Evolutionary conservation across 2,329 filamentous ascomycete species (phyloP), one percentile per base, ranked within the genome.

Genomic region (Cercospora brassicicola): DNA sequence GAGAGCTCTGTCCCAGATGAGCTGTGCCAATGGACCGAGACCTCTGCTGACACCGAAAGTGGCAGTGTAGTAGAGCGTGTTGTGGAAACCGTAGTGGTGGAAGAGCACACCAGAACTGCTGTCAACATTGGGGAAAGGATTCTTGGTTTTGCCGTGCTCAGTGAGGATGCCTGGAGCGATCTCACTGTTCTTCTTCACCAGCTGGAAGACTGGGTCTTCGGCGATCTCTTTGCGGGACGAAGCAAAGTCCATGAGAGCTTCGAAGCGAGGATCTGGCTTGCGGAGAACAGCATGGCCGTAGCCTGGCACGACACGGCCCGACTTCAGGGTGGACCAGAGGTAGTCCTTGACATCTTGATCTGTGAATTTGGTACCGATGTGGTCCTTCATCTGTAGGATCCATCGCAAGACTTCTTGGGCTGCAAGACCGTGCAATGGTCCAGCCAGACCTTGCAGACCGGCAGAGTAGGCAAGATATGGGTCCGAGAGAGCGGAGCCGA

Each of bases 361-460:
- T 4, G 87, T 89, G 84, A 94, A 94, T 64, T 86, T 86, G 61
- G 85, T 84, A 67, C 93, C 93, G 70, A 99, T 94, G 73, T 88
- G 83, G 56, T 94, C 89, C 84, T 97, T 91, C 95, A 99, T 98
- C 81, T 96, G 91, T 65, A 97, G 81, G 76, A 97, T 96, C 92
- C 94, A 99, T 78, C 95, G 91, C 70, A 99, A 89, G 42, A 98
- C 95, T 80, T 99, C 95, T 81, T 99, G 95, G 6, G 95, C 95
- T 60, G 95, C 95, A 68, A 99, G 89, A 67, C 94, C 92, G 81
- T 96, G 93, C 23, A 96, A 85, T 23, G 94, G 94, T n/a, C 94
- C 95, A 15, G 94, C 95, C 13, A 99, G 89, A 79, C 95, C 95
- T 78, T 97, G 92, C 4, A 99, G 89, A 80, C 95, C 95, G 66